These are phyloP conservation scores for Homolaphlyctis polyrhiza DNA, from an alignment of 371 early-diverging fungal genomes.

Conservation along the genomic window DNA sequence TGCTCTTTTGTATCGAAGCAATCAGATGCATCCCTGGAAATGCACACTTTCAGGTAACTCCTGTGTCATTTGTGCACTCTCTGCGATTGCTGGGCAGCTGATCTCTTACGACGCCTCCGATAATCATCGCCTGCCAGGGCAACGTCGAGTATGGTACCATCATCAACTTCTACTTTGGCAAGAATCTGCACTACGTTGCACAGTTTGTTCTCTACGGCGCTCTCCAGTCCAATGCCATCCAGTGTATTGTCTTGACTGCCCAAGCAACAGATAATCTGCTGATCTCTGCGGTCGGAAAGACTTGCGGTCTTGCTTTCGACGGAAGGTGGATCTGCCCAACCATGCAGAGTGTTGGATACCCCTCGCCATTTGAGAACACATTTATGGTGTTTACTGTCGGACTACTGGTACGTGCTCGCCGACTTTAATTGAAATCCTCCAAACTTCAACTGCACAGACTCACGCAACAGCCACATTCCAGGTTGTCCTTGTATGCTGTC, in stretches of 20 bases:
- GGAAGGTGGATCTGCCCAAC: constrained; percentile 29
- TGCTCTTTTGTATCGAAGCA: constrained; percentile 69
- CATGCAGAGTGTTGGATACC: background rate
- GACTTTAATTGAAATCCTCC: too few relatives aligned
- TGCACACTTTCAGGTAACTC: constrained; percentile 47
- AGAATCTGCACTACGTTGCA: constrained; percentile 24
- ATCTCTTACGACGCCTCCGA: background rate
- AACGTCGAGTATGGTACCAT: constrained; percentile 50
- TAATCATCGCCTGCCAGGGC: constrained; percentile 20
- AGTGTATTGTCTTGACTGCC: constrained; percentile 32
- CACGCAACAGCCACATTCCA: too few relatives aligned
- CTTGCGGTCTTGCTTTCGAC: constrained; percentile 32
- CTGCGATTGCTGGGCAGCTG: background rate
- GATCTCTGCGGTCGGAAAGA: constrained; percentile 34
- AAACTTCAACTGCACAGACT: too few relatives aligned
- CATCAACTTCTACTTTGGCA: constrained; percentile 53
- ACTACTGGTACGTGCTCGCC: too few relatives aligned
- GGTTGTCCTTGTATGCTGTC: background rate
- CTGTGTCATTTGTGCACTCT: background rate
- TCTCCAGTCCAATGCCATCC: constrained; percentile 32
- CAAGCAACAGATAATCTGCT: constrained; percentile 43
- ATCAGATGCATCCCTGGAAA: constrained; percentile 73
- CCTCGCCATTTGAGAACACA: constrained; percentile 30
- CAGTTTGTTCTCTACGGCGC: constrained; percentile 44
- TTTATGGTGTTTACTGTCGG: constrained; percentile 38